phyloP scores from a whole-genome alignment of 352 stramenopile species.

The Blastocystis sp. region DNA sequence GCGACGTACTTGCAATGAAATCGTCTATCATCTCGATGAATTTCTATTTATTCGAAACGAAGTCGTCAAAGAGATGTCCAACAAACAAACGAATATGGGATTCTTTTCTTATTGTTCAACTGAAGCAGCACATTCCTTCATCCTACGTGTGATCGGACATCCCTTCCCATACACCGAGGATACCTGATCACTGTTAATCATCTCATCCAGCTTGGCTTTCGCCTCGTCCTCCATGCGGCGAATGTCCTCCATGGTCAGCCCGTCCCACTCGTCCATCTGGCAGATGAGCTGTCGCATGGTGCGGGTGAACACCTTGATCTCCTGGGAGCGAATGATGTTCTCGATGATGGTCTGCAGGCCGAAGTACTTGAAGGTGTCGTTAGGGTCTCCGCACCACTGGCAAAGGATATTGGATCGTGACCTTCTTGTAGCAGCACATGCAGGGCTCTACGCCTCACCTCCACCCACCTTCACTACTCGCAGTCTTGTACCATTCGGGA shows the following conservation, averaged over 20 bases:
- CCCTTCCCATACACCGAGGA: neutral
- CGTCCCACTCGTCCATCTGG: slow-evolving; percentile 55
- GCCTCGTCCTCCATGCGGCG: slow-evolving; percentile 56
- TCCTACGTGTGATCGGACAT: neutral
- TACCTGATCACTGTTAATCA: slow-evolving; percentile 3
- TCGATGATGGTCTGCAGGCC: slow-evolving; percentile 56
- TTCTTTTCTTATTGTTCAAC: neutral
- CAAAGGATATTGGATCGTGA: slow-evolving; percentile 46
- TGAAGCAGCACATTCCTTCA: neutral
- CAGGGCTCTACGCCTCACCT: neutral
- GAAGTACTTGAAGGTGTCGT: slow-evolving; percentile 58
- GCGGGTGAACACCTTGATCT: slow-evolving; percentile 59
- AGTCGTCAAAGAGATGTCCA: slow-evolving; percentile 1
- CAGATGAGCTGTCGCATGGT: slow-evolving; percentile 58
- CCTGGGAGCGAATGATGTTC: slow-evolving; percentile 55
- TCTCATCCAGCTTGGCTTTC: slow-evolving; percentile 31
- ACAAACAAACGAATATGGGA: slow-evolving; percentile 4
- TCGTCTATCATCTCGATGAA: neutral
- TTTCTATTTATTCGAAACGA: neutral
- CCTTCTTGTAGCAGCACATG: slow-evolving; percentile 61
- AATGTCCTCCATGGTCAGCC: slow-evolving; percentile 55
- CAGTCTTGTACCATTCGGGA: slow-evolving; percentile 56
- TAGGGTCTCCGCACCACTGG: neutral
- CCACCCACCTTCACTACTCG: neutral
- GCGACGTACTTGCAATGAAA: neutral